Evolutionary conservation across 2,329 filamentous ascomycete species (phyloP), one percentile per base, ranked within the genome.

Genomic region (Neofusicoccum cordaticola): DNA sequence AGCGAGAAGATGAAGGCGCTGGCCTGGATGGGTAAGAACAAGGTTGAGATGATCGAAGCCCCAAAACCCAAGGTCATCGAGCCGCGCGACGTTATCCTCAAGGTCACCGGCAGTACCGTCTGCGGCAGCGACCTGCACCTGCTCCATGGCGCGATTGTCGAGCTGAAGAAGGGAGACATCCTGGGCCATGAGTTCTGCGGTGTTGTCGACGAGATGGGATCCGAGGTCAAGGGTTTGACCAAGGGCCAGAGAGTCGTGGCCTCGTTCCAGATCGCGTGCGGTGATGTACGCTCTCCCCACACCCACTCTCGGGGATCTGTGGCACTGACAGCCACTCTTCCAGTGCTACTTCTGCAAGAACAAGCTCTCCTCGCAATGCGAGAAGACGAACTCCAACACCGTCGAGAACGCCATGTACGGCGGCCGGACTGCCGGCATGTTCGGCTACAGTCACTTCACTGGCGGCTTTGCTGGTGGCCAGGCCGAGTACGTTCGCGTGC

Each of bases 401-500:
- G 84, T 87, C 50, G 84, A 85, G 68, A 88, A 90, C 68, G 86
- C 84, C 62, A 89, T 96, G 87, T 96, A 95, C 72, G 92, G 92
- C 12, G 87, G 87, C 2, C 84, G 87, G 58, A 93, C 91, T 3
- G 85, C 90, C 0, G 92, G 86, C 72, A 81, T 83, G 77, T 85
- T 85, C 66, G 83, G 83, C 1, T 85, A 85, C 74, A 80, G 77
- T 12, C 83, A 92, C 72, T 91, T 96, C 73, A 93, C 90, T 0
- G 92, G 92, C 6, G 93, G 93, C 0, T 96, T 94, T 73, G 91
- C 92, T 0, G 92, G 93, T 56, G 92, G 92, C 0, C 93, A 96
- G 77, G 90, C 92, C 3, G 93, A 96, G 78, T 96, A 92, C 71
- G 89, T 93, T 0, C 86, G 92, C 7, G 91, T 96, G 7, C 92